Evolutionary conservation across 2,329 filamentous ascomycete genomes (phyloP).

Genomic region (Alternaria sp.): DNA sequence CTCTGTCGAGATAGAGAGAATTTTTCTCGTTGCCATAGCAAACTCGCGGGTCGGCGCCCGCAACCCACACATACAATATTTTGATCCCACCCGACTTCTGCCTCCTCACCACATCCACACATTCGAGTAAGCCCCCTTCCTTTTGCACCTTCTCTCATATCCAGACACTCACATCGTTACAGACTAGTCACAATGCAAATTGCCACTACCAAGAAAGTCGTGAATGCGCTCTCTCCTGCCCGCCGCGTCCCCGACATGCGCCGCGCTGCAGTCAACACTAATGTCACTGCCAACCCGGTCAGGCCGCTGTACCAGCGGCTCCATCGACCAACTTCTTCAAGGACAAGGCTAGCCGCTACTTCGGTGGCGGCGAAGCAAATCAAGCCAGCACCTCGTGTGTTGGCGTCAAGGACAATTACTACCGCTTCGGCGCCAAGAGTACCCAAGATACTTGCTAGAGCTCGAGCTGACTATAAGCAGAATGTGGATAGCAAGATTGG

Average conservation of each 20-base stretch:
- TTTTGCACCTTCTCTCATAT: background rate
- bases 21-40: background rate
- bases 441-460: background rate
- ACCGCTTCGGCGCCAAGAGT: background rate
- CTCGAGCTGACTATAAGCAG: background rate
- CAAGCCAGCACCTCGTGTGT: background rate
- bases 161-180: background rate
- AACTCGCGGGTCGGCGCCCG: background rate
- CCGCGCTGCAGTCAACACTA: background rate
- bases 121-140: background rate
- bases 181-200: background rate
- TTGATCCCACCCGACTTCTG: background rate
- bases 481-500: background rate
- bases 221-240: background rate
- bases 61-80: background rate
- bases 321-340: background rate
- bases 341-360: background rate
- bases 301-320: conserved; percentile 5
- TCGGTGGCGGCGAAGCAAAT: background rate
- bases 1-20: background rate
- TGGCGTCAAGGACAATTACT: background rate
- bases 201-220: background rate
- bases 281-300: conserved; percentile 1
- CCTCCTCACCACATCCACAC: background rate
- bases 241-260: conserved; percentile 5